These are phyloP conservation scores for Rubus idaeus DNA, from an alignment of 306 rosid species.

Conservation along the genomic window DNA sequence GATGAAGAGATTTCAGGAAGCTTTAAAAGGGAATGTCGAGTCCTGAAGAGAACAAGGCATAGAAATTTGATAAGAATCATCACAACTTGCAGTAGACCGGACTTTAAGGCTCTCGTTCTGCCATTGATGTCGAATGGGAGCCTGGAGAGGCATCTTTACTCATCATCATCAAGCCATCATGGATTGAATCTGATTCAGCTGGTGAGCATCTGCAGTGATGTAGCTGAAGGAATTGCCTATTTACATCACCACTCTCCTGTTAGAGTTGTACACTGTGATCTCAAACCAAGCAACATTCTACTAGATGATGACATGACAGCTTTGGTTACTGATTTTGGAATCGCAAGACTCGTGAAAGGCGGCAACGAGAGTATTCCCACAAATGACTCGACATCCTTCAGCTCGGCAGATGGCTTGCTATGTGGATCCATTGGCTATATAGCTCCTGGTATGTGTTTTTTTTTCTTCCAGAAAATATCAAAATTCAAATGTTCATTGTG, in stretches of 20 bases:
- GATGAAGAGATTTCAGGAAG: conserved; percentile 59
- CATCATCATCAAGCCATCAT: conserved; percentile 26
- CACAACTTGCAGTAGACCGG: conserved; percentile 69
- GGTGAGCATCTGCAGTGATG: conserved; percentile 78
- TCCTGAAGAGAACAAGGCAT: conserved; percentile 69
- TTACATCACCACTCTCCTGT: conserved; percentile 82
- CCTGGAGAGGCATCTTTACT: conserved; percentile 76
- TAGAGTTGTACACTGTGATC: conserved; percentile 83
- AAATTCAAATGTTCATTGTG: background rate
- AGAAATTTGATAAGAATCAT: conserved; percentile 82
- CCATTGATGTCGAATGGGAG: conserved; percentile 90
- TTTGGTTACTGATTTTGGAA: conserved; percentile 89
- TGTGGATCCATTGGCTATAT: conserved; percentile 91
- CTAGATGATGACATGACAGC: conserved; percentile 83
- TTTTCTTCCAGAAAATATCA: background rate
- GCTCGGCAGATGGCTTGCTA: conserved; percentile 69
- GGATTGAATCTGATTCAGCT: conserved; percentile 58
- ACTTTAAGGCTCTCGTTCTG: conserved; percentile 86
- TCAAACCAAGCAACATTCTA: conserved; percentile 90
- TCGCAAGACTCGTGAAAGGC: conserved; percentile 63
- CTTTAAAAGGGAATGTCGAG: conserved; percentile 78
- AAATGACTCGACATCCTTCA: conserved; percentile 46
- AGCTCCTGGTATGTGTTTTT: conserved; percentile 74
- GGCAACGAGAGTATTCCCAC: conserved; percentile 22
- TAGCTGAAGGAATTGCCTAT: conserved; percentile 88